Evolutionary conservation across 2,329 filamentous ascomycete species (phyloP), one percentile per base, ranked within the genome.

Genomic region (Coniochaeta pulveracea): DNA sequence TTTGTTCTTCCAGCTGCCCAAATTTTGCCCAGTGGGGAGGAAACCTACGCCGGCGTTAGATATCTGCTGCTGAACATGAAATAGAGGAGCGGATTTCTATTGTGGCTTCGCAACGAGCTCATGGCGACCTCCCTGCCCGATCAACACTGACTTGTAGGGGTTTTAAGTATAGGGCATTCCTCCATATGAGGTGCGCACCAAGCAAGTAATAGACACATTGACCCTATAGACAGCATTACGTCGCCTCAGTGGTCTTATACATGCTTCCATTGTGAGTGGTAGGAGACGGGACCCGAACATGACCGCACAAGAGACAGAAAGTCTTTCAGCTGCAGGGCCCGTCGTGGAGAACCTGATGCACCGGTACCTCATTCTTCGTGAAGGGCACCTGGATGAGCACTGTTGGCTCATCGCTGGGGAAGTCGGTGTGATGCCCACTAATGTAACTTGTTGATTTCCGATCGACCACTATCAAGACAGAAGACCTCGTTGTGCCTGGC

Each of bases 21-120:
- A 46, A 66, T 66, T 18, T 23, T 60, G 15, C 57, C 61, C 1
- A 63, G 54, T 10, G 58, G 58, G 8, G 51, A 61, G 38, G 61
- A 66, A 45, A 51, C 55, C 4, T 63, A 51, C 43, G 60, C 60
- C 2, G 62, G 59, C 6, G 60, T 86, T 12, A 58, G 76, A 45
- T 79, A 81, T 39, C 69, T 88, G 35, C 45, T 65, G 19, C 34
- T 46, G 24, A 58, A 59, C 36, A 57, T 63, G 49, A 51, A 54
- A 35, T 58, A n/a, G n/a, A n/a, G n/a, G n/a, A n/a, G n/a, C n/a
- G n/a, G n/a, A n/a, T n/a, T n/a, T n/a, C n/a, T n/a, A n/a, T n/a
- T n/a, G n/a, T n/a, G n/a, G n/a, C n/a, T n/a, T n/a, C n/a, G n/a
- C n/a, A n/a, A n/a, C n/a, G n/a, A n/a, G n/a, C n/a, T n/a, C n/a